Evolutionary conservation across 148 eudicot genomes (phyloP), one percentile per base, ranked within the genome.

Genomic region (Fagopyrum esculentum): DNA sequence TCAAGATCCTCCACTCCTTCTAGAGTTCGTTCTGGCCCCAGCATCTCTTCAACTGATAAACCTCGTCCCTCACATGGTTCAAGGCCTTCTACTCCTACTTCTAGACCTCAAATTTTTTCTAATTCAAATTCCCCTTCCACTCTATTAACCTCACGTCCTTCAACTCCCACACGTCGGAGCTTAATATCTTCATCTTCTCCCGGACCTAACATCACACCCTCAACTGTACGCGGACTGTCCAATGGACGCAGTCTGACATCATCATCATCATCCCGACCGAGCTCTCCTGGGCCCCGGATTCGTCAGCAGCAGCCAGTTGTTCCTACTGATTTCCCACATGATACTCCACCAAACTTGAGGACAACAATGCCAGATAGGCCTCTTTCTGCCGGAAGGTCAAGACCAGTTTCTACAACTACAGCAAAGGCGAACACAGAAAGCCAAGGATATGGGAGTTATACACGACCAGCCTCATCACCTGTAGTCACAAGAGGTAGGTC

Each of bases 321-420:
- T 60, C 96, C 84, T 61, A 85, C 88, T 69, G 97, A 95, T 80
- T 95, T 92, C 78, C 82, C 97, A 11, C 93, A 83, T 71, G 97
- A 92, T 26, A 86, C 92, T 66, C 98, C 98, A 15, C 98, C 98
- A 17, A 95, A 95, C 79, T 80, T 95, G 55, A 80, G 96, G 71
- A 92, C 98, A 30, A 80, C 93, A 64, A 81, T 95, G 84, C 88
- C 96, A 2, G 96, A 95, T 77, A 86, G 98, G 79, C 90, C 98
- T n/a, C 77, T 92, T 72, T 92, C 98, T 79, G 97, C 91, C 52
- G 97, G 98, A 75, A 87, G 97, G 84, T 95, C 98, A 57, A 86
- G 98, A 73, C 98, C 98, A 45, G 87, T 87, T 80, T 83, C 76
- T 26, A 76, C 88, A 77, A 40, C 82, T 70, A 81, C 89, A 44